phyloP scores from a whole-genome alignment of 768 basidiomycete species.

The Panellus pusillus region DNA sequence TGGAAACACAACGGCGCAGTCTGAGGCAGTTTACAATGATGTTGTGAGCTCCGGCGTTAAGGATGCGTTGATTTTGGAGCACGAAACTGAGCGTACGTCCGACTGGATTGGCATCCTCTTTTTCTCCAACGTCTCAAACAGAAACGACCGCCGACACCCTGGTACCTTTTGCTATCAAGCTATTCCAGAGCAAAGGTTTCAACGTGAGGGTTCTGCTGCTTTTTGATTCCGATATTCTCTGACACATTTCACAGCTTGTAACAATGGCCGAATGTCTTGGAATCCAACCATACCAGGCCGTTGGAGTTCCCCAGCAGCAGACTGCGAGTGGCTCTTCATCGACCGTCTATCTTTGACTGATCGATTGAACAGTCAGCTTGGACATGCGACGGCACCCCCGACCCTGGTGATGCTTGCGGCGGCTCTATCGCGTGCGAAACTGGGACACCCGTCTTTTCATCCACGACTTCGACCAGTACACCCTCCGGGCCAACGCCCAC shows the following conservation, averaged over 20 bases:
- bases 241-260: conserved; percentile 29
- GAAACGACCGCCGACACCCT: conserved; percentile 9
- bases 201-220: conserved; percentile 26
- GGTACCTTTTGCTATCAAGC: not conserved
- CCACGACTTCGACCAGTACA: not conserved
- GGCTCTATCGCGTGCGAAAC: conserved; percentile 14
- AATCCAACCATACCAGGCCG: conserved; percentile 32
- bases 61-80: conserved; percentile 35
- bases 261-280: conserved; percentile 42
- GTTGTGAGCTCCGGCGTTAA: conserved; percentile 24
- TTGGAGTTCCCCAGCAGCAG: conserved; percentile 22
- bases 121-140: not conserved
- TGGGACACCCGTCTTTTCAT: conserved; percentile 7
- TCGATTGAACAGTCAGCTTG: too few species aligned
- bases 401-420: conserved; percentile 7
- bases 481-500: conserved; percentile 1
- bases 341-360: too few species aligned
- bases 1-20: conserved; percentile 25
- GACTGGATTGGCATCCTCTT: not conserved
- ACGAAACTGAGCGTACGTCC: conserved; percentile 32
- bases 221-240: not conserved
- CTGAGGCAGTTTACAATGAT: conserved; percentile 26
- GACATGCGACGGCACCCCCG: conserved; percentile 12
- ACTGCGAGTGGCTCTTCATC: too few species aligned
- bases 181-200: conserved; percentile 23